These are phyloP conservation scores for Beta vulgaris DNA, from an alignment of 148 eudicot genomes.

Conservation along the genomic window DNA sequence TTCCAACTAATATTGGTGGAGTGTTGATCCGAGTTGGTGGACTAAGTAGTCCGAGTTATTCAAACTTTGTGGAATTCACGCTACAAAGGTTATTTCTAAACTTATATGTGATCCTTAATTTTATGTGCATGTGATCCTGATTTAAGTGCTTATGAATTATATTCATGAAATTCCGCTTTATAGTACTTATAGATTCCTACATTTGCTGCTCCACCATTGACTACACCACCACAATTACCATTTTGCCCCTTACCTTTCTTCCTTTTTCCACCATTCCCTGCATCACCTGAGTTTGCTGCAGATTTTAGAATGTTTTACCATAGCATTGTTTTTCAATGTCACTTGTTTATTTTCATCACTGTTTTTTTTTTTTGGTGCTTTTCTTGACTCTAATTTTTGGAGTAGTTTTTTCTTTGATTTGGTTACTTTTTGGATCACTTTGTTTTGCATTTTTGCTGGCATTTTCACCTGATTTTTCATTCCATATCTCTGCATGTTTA, in stretches of 20 bases:
- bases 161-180: too few relatives aligned
- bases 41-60: too few relatives aligned
- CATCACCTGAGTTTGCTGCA: slow-evolving; percentile 2
- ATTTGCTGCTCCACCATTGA: slow-evolving; percentile 33
- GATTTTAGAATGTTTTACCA: slow-evolving; percentile 14
- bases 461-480: slow-evolving; percentile 30
- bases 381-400: slow-evolving; percentile 6
- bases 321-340: neutral
- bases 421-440: slow-evolving; percentile 21
- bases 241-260: slow-evolving; percentile 52
- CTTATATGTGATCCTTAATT: too few relatives aligned
- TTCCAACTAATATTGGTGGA: too few relatives aligned
- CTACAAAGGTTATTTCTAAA: too few relatives aligned
- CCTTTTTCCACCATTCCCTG: slow-evolving; percentile 36
- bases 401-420: slow-evolving; percentile 27
- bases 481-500: slow-evolving; percentile 67
- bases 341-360: slow-evolving; percentile 17
- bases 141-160: too few relatives aligned
- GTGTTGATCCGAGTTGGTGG: too few relatives aligned
- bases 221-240: slow-evolving; percentile 25
- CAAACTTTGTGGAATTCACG: too few relatives aligned
- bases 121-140: too few relatives aligned
- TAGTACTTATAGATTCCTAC: too few relatives aligned
- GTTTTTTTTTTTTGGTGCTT: slow-evolving; percentile 14
- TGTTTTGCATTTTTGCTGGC: slow-evolving; percentile 32